These are phyloP conservation scores for Rheum nobile DNA, from an alignment of 148 eudicot genomes.

Conservation along the genomic window DNA sequence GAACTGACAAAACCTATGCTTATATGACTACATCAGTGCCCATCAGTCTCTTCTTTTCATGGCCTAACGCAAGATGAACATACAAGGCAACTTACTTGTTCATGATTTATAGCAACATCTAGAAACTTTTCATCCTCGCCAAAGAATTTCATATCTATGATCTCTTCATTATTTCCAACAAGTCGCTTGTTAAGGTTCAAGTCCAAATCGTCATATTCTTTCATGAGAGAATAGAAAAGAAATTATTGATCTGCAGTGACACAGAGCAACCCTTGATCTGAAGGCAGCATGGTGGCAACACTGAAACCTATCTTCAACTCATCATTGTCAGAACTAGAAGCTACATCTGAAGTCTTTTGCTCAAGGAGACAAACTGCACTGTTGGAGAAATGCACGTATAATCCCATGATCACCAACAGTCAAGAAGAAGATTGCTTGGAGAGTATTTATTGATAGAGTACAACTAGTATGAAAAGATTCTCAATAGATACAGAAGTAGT, in stretches of 20 bases:
- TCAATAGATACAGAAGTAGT: too few species aligned
- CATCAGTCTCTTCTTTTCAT: neutral
- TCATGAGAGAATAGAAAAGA: constrained; percentile 49
- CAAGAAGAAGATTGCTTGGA: constrained; percentile 38
- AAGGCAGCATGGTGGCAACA: constrained; percentile 75
- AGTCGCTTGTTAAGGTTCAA: constrained; percentile 56
- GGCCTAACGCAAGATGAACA: too few species aligned
- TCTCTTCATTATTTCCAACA: constrained; percentile 84
- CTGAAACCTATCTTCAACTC: constrained; percentile 73
- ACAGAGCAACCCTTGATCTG: constrained; percentile 65
- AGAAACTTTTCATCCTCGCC: constrained; percentile 87
- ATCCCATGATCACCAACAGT: constrained; percentile 96
- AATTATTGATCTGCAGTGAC: constrained; percentile 91
- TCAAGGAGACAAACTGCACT: too few species aligned
- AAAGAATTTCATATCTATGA: constrained; percentile 85
- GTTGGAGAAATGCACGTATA: too few species aligned
- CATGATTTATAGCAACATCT: constrained; percentile 90
- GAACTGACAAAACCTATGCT: neutral
- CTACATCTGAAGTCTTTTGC: too few species aligned
- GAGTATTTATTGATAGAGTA: too few species aligned
- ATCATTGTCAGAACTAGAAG: too few species aligned
- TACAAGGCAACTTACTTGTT: constrained; percentile 42
- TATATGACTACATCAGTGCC: neutral
- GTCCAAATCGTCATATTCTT: too few species aligned
- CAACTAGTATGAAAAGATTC: too few species aligned